Evolutionary conservation across 2,329 filamentous ascomycete species (phyloP).

Genomic region (Stylonectria norvegica): DNA sequence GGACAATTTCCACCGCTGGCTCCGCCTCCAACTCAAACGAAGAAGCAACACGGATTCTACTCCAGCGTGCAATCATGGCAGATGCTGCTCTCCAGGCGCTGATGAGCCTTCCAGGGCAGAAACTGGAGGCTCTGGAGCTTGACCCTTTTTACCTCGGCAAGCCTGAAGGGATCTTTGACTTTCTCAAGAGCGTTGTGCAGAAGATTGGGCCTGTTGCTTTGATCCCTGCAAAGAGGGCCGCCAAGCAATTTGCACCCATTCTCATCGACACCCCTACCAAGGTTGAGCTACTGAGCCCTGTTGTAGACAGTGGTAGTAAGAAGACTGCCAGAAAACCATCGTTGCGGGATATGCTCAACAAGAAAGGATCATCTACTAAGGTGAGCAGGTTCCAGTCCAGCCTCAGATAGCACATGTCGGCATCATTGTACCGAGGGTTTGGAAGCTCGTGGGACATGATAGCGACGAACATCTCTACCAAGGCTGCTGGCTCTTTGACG

Average conservation of each 20-base stretch:
- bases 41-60: conserved; percentile 7
- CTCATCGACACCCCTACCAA: background rate
- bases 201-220: background rate
- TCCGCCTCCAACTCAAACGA: conserved; percentile 3
- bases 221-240: background rate
- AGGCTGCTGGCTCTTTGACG: too few relatives aligned
- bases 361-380: background rate
- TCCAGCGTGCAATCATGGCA: conserved; percentile 15
- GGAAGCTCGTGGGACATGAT: too few relatives aligned
- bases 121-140: conserved; percentile 5
- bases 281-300: background rate
- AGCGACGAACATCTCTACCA: too few relatives aligned
- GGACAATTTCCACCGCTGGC: background rate
- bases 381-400: too few relatives aligned
- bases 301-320: background rate
- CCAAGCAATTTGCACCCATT: background rate
- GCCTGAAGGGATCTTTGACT: conserved; percentile 8
- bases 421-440: too few relatives aligned
- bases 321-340: background rate
- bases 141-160: background rate
- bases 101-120: conserved; percentile 4
- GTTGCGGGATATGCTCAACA: background rate
- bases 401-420: too few relatives aligned
- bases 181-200: conserved; percentile 4
- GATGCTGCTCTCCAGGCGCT: conserved; percentile 15